Evolutionary conservation across 2,329 filamentous ascomycete genomes (phyloP), one percentile per base, ranked within the genome.

Genomic region (Fusarium falciforme): DNA sequence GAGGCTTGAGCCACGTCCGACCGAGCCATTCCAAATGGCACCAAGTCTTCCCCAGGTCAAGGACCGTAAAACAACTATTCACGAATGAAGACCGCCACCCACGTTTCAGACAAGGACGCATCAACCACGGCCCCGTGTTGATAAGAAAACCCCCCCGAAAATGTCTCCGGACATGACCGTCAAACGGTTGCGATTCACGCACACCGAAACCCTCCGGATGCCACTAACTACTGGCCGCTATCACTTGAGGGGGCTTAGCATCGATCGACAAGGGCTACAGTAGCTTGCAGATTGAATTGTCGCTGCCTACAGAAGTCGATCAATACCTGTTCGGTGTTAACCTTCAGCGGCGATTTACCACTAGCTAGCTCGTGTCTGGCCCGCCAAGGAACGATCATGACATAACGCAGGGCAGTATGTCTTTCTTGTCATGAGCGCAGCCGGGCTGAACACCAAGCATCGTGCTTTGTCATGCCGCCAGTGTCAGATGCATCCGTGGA

Each of bases 301-400:
- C 52, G 72, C 59, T 74, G 68, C 72, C 71, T 74, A 33, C 44
- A 61, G 60, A 54, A 70, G 72, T 57, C 40, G 72, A 74, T 72
- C 71, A 40, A 72, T 72, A 25, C 68, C 69, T n/a, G 61, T 72
- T 74, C 36, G 33, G 68, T 72, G 60, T 72, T 57, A 64, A 66
- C 52, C 7, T 57, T 35, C 27, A 22, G 52, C 20, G 20, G 52
- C 20, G 33, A 33, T 25, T 57, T 57, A 57, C 52, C 52, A 57
- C 52, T n/a, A 16, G 31, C 36, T 52, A 16, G 40, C 20, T 31
- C 36, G 31, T 27, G 38, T 17, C 29, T 44, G 33, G 59, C 31
- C 33, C n/a, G 29, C 59, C 31, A 49, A 29, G 59, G 59, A 47
- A 33, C 31, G 9, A 27, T 49, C 59, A 49, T 61, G 59, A 61